phyloP scores from a whole-genome alignment of 768 basidiomycete genomes.

The Termitomyces sp. region DNA sequence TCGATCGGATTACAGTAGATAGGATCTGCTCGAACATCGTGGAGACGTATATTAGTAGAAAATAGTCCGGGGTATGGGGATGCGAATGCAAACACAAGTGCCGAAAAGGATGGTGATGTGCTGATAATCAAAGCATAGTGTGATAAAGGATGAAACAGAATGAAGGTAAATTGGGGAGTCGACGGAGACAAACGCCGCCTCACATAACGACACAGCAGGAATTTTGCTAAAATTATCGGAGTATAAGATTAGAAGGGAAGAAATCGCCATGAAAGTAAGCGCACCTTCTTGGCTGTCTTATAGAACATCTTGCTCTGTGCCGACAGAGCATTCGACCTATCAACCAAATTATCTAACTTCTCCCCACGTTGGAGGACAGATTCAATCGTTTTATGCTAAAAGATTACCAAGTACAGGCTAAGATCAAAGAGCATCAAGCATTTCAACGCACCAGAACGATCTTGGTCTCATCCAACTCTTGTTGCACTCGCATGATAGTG shows the following conservation, averaged over 20 bases:
- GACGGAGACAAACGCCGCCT: not conserved
- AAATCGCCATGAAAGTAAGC: constrained; percentile 9
- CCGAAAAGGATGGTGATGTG: not conserved
- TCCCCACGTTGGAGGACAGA: constrained; percentile 94
- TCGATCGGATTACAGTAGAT: not conserved
- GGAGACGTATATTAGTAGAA: constrained; percentile 5
- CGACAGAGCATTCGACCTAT: constrained; percentile 85
- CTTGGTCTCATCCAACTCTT: constrained; percentile 98
- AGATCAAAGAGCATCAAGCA: not conserved
- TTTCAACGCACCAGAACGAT: constrained; percentile 75
- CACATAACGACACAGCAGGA: constrained; percentile 90
- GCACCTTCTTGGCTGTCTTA: constrained; percentile 98
- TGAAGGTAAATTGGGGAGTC: not conserved
- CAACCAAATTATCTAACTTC: constrained; percentile 93
- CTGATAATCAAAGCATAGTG: constrained; percentile 4
- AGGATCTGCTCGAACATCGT: not conserved
- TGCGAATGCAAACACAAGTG: not conserved
- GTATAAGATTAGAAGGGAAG: not conserved
- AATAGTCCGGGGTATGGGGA: constrained; percentile 11
- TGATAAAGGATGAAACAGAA: constrained; percentile 11
- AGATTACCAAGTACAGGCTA: not conserved
- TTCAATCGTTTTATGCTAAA: constrained; percentile 98
- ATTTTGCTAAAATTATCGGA: constrained; percentile 70
- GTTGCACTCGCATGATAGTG: constrained; percentile 96
- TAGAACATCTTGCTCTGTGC: constrained; percentile 97